Evolutionary conservation across 202 grass and related monocot genomes (phyloP), one percentile per base, ranked within the genome.

Genomic region (Cymbopogon flexuosus): DNA sequence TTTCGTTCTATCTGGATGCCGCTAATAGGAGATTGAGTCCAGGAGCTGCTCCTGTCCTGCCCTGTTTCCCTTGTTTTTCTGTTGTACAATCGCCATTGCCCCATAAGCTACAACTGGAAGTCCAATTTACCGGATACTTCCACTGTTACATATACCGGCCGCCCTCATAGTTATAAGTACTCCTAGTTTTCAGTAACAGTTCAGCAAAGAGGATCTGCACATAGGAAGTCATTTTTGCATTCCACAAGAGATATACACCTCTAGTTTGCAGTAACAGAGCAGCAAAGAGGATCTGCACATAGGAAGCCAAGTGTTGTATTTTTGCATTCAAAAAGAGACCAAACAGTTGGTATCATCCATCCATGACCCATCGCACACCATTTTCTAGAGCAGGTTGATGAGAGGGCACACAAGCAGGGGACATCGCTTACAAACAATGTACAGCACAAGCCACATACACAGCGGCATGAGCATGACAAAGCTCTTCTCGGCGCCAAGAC

Each of bases 291-390:
- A 27, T 29, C 56, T 8, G 34, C 19, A 75, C 34, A 41, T 42
- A 8, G 19, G 35, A 76, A 61, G 56, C 47, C 63, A 68, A 40
- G 47, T 40, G 77, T 13, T 30, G 65, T 1, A 42, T 68, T n/a
- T 33, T 57, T 30, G 36, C 9, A 29, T 41, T 54, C 37, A 30
- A 56, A 19, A 69, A 30, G 62, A 31, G 39, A 62, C 52, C 59
- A 68, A 63, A 73, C 73, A 86, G 67, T 27, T 68, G 68, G 66
- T 21, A 39, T 47, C 74, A 78, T 81, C 57, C 73, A 78, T 78
- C 58, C 67, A 81, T 85, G 70, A 78, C 67, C 58, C 61, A 78
- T 89, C 76, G 37, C 66, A 61, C 46, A 8, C 22, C 62, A 65
- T 69, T 69, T 58, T 80, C 27, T 70, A 40, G 56, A 88, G 46